Evolutionary conservation across 345 rosid genomes (phyloP), one percentile per base, ranked within the genome.

Genomic region (Bruguiera sexangula): DNA sequence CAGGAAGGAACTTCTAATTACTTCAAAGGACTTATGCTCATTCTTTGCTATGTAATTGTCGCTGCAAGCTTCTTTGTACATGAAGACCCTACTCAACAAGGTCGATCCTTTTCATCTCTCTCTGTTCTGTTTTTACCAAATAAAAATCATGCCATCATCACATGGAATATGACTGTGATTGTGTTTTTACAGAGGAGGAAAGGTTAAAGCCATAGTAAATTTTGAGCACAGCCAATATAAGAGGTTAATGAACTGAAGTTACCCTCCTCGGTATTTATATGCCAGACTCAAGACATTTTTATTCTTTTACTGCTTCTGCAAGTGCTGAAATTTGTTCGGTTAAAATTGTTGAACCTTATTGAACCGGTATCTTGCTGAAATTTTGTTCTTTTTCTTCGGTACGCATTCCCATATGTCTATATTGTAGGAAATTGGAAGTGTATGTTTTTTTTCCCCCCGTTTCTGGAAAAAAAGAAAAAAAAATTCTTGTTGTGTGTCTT

Each of bases 1-100:
- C 82, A 90, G 96, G 96, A 90, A 74, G 96, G 93, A 64, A 86
- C 96, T 65, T 88, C 93, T 6, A 88, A 88, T 82, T 90, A 90
- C 78, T 90, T 90, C 32, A 90, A 90, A 77, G 93, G 96, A 75
- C 75, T 90, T 16, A 90, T 90, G 91, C 93, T 90, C 50, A 83
- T 90, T 68, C 93, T 90, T 67, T 89, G 93, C 51, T 88, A 89
- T 77, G 63, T 89, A 66, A 88, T 89, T 30, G 91, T 88, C 1
- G 87, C 91, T 48, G 93, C 91, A 4, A 87, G 96, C 83, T 89
- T 89, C 91, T 89, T 86, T 73, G 89, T 90, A 69, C 96, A 89
- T 26, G 84, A 77, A 80, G 92, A 89, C 80, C 69, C 79, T 58
- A 24, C 65, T 0, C 3, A 60, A 43, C 13, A 43, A 73, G 78